Evolutionary conservation across 805 yeast genomes (phyloP).

Genomic region (Kluyveromyces siamensis): DNA sequence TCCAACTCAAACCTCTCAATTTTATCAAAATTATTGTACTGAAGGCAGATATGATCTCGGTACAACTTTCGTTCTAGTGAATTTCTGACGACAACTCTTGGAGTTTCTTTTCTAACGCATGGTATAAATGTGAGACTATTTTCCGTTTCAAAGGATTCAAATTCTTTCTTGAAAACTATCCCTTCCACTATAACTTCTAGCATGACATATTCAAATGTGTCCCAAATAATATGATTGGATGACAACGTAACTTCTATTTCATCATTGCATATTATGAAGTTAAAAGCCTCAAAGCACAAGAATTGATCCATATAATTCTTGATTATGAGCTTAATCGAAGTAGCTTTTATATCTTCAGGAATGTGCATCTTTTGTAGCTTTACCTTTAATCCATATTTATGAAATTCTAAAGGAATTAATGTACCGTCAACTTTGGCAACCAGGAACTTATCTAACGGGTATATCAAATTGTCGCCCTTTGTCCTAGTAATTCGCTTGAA

Average conservation of each 20-base stretch:
- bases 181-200: slow-evolving; percentile 18
- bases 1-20: slow-evolving; percentile 4
- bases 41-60: slow-evolving; percentile 12
- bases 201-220: slow-evolving; percentile 14
- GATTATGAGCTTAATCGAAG: slow-evolving; percentile 12
- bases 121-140: slow-evolving; percentile 10
- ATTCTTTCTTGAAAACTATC: slow-evolving; percentile 22
- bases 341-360: slow-evolving; percentile 11
- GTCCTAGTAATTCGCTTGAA: slow-evolving; percentile 14
- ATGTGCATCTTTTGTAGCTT: slow-evolving; percentile 10
- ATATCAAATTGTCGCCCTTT: slow-evolving; percentile 11
- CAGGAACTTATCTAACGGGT: slow-evolving; percentile 19
- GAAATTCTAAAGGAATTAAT: slow-evolving; percentile 9
- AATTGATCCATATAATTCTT: slow-evolving; percentile 11
- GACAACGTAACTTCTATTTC: slow-evolving; percentile 7
- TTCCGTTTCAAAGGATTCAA: slow-evolving; percentile 3
- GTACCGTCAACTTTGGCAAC: slow-evolving; percentile 5
- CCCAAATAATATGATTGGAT: slow-evolving; percentile 17
- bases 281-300: slow-evolving; percentile 8
- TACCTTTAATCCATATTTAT: slow-evolving; percentile 15
- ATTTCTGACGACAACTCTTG: slow-evolving; percentile 12
- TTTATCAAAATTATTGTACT: slow-evolving; percentile 6
- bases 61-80: slow-evolving; percentile 13
- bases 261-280: slow-evolving; percentile 6
- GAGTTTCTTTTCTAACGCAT: slow-evolving; percentile 11